Evolutionary conservation across 2,329 filamentous ascomycete species (phyloP), one percentile per base, ranked within the genome.

Genomic region (Didymella segeticola): DNA sequence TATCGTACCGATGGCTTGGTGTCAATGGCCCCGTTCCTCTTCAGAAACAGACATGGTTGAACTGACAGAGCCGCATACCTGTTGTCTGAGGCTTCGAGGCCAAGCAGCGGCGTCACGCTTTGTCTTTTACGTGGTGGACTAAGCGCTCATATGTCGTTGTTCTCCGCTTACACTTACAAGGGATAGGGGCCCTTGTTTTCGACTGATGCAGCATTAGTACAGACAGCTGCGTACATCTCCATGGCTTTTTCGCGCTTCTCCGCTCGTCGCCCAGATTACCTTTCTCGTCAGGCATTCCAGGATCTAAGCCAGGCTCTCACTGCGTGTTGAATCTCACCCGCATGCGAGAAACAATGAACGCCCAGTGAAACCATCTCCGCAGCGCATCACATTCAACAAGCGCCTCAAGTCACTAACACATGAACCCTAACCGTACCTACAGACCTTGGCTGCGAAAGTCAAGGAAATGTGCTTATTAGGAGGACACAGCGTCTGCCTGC

Each of bases 211-310:
- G 15, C 23, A 20, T 38, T n/a, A n/a, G n/a, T n/a, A 27, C 39
- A 19, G 26, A 41, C 5, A 19, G 8, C 20, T 30, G 45, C 34
- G 23, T 34, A 54, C 26, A 54, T 19, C 20, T 41, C 45, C 37
- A 41, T 22, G n/a, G 36, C 34, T 45, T 6, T 17, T 22, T 45
- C 45, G 51, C 45, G 31, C 33, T 45, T 30, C 34, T 54, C 50
- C 51, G 45, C 27, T 2, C 15, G 7, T 39, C 45, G 45, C 51
- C 14, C 38, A 27, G 39, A 41, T 31, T 45, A 30, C 39, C 46
- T 15, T 37, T 26, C 17, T 30, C 17, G 45, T 29, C 27, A 12
- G 33, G 14, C 15, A 2, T 26, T 30, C 14, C 22, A 15, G 3
- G 14, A 17, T 23, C 25, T 30, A 9, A 6, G 19, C 17, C 11